A percentile compares a stretch with the other conserved stretches of the same genome.
Evolutionary conservation across 1,284 basidiomycete genomes (phyloP).

Genomic region (Malassezia yamatoensis): DNA sequence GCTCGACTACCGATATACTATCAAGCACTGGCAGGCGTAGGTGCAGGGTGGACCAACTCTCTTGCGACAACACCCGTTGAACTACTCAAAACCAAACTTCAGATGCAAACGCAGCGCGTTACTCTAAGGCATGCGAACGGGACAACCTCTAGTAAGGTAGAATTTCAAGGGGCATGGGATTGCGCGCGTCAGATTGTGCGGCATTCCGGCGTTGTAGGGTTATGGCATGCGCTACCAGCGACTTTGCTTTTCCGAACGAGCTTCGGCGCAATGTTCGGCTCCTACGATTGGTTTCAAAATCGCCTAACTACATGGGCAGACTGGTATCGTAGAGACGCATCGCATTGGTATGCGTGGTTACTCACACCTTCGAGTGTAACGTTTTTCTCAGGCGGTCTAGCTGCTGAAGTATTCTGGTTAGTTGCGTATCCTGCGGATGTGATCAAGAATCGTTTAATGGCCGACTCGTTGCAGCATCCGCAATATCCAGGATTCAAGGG

Average conservation of each 20-base stretch:
- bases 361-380: constrained; percentile 59
- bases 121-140: constrained; percentile 25
- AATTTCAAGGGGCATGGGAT: constrained; percentile 46
- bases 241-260: constrained; percentile 48
- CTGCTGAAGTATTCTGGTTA: constrained; percentile 49
- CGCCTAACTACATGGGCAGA: constrained; percentile 15
- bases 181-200: constrained; percentile 44
- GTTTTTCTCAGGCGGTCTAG: constrained; percentile 57
- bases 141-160: not conserved
- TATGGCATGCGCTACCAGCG: constrained; percentile 48
- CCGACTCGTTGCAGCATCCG: constrained; percentile 54
- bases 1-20: constrained; percentile 19
- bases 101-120: constrained; percentile 60
- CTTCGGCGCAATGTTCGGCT: constrained; percentile 41
- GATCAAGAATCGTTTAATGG: constrained; percentile 54
- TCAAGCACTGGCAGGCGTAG: constrained; percentile 57
- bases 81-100: constrained; percentile 58
- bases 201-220: constrained; percentile 33
- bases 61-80: constrained; percentile 59
- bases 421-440: constrained; percentile 67
- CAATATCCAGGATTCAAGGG: constrained; percentile 41
- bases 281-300: constrained; percentile 42
- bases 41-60: constrained; percentile 65
- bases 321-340: constrained; percentile 14
- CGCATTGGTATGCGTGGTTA: constrained; percentile 49